These are phyloP conservation scores for Alternaria sp. DNA, from an alignment of 2,329 filamentous ascomycete genomes.

Conservation along the genomic window DNA sequence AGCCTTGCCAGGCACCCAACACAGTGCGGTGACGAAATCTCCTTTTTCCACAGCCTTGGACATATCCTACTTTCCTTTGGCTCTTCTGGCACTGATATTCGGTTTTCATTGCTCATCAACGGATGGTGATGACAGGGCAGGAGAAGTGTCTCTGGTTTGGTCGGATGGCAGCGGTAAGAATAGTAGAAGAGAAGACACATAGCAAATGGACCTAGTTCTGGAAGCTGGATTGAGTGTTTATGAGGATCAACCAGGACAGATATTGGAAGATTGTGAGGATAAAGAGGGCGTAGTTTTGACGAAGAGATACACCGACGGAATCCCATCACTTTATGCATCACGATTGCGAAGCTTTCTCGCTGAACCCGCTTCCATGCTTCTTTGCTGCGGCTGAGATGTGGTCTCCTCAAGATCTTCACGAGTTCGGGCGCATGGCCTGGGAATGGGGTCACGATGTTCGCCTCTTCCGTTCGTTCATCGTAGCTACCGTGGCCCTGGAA, in stretches of 20 bases:
- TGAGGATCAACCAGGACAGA: not conserved
- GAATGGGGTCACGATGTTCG: not conserved
- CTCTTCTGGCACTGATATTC: conserved; percentile 5
- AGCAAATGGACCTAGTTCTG: not conserved
- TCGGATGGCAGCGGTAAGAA: conserved; percentile 21
- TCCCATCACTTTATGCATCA: not conserved
- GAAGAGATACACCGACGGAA: not conserved
- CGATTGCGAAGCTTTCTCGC: not conserved
- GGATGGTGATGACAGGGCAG: conserved; percentile 19
- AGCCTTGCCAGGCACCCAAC: conserved; percentile 15
- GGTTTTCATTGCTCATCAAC: not conserved
- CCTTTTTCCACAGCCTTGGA: conserved; percentile 25
- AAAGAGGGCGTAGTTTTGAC: not conserved
- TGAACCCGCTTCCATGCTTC: not conserved
- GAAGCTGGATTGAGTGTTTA: not conserved
- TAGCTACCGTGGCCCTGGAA: not conserved
- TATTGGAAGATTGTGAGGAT: not conserved
- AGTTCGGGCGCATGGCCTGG: not conserved
- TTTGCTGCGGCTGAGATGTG: not conserved
- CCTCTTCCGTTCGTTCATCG: not conserved
- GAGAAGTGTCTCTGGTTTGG: conserved; percentile 21
- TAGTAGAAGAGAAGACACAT: conserved; percentile 29
- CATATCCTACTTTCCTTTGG: conserved; percentile 10
- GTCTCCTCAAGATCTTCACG: not conserved
- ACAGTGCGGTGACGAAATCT: conserved; percentile 23